A percentile compares a stretch with the other conserved stretches of the same genome.
Evolutionary conservation across 2,329 filamentous ascomycete species (phyloP).

Genomic region (Endothia cerciana): DNA sequence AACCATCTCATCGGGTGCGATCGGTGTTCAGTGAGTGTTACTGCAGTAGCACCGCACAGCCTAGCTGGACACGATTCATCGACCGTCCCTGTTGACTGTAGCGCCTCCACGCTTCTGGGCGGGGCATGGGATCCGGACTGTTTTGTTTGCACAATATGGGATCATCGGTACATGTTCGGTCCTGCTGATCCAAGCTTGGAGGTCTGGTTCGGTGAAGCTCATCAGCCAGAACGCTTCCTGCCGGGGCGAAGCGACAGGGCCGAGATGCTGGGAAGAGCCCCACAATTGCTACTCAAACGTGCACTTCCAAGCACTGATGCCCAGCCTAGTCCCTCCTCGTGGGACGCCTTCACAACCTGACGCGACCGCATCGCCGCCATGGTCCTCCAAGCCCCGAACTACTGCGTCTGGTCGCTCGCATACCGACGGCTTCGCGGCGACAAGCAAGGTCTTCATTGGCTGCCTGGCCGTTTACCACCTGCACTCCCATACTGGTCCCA

Average conservation of each 20-base stretch:
- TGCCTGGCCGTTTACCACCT: neutral
- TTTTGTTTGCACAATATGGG: neutral
- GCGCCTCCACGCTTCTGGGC: neutral
- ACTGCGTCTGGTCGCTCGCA: neutral
- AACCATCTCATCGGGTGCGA: neutral
- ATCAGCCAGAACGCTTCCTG: neutral
- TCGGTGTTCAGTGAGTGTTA: neutral
- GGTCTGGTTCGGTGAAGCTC: neutral
- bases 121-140: neutral
- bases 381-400: no score
- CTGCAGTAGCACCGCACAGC: neutral
- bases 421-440: neutral
- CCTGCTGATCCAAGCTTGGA: neutral
- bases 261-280: neutral
- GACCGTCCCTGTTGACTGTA: neutral
- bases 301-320: slow-evolving; percentile 3
- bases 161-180: neutral
- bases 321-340: neutral
- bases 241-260: neutral
- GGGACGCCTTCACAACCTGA: neutral
- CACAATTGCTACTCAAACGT: neutral
- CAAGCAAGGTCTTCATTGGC: neutral
- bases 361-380: neutral
- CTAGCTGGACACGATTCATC: neutral
- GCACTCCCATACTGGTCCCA: no score